Conservation (phyloP, 306 rosid species). For the Dalbergia oliveri region DNA sequence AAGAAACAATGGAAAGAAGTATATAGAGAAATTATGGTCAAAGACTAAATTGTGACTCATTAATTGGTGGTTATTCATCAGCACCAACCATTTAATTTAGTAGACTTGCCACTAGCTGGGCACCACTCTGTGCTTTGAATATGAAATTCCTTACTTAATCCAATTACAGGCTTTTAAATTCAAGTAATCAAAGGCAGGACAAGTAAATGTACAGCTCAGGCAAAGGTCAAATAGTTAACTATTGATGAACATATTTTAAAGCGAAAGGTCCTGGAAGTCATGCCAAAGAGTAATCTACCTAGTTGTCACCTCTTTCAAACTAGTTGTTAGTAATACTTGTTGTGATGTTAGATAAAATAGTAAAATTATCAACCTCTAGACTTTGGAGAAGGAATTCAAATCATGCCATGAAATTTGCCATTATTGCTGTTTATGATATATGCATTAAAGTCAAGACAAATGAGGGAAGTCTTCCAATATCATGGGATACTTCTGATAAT, state of each 20-base stretch:
- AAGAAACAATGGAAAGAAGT: neutral
- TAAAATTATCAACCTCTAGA: slow-evolving; percentile 14
- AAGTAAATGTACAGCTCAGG: neutral
- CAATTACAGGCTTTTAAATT: neutral
- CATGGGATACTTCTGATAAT: neutral
- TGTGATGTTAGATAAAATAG: neutral
- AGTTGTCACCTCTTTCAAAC: too few relatives aligned
- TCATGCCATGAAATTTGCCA: neutral
- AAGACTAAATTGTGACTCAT: slow-evolving; percentile 1
- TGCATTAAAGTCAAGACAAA: neutral
- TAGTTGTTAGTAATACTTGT: neutral
- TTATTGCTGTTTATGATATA: neutral
- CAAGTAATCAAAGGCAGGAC: slow-evolving; percentile 19
- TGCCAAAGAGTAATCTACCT: neutral
- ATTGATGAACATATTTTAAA: neutral
- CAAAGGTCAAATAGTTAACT: slow-evolving; percentile 3
- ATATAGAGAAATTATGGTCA: neutral
- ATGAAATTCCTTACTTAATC: neutral
- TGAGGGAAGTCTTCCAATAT: neutral
- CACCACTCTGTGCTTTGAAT: slow-evolving; percentile 19
- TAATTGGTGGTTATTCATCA: slow-evolving; percentile 11
- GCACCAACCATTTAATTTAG: slow-evolving; percentile 4
- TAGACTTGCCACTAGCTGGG: neutral
- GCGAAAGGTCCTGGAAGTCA: slow-evolving; percentile 8
- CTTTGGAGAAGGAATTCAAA: neutral